Evolutionary conservation across 2,329 filamentous ascomycete species (phyloP), one percentile per base, ranked within the genome.

Genomic region (Paecilomyces fulvus): DNA sequence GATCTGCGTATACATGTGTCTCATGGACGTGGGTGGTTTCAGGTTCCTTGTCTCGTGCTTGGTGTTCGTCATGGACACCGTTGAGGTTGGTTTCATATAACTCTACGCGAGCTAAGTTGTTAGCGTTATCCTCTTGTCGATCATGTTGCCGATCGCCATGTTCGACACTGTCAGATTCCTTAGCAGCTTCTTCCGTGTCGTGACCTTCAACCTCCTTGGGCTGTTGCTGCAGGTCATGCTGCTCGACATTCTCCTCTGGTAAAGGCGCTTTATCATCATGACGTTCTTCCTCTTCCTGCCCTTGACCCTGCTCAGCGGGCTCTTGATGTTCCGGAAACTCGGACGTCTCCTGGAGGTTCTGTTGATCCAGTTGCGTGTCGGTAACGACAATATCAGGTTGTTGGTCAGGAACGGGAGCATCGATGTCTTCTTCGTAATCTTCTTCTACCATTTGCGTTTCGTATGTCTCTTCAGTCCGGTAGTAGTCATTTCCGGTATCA

Each of bases 361-460:
- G 48, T 12, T 28, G 48, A n/a, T 49, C 48, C 10, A 14, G 30
- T 20, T 43, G 14, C 1, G 31, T 33, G 30, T 53, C 51, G 21
- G 25, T 30, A 33, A 37, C 43, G 30, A 53, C 31, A 46, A 23
- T 51, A 49, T 66, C 61, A 30, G 61, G 56, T 20, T 63, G 58
- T 9, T 60, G 56, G 33, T 61, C 60, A 8, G 64, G 64, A 14
- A 70, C 62, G 2, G 67, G 62, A 28, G 65, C 65, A 60, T 71
- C 68, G 43, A 66, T 64, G 51, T 69, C 64, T 58, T 72, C 69
- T 52, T 67, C 68, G 31, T 70, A 70, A 49, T 73, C 73, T 31
- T 71, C 69, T 53, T 73, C 72, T 25, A 70, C 56, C 72, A 75
- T 75, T 52, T 74, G 72, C 17, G 70, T 67, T 58, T 75, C 71